Evolutionary conservation across 2,329 filamentous ascomycete species (phyloP).

Genomic region (Phyllosticta citriasiana): DNA sequence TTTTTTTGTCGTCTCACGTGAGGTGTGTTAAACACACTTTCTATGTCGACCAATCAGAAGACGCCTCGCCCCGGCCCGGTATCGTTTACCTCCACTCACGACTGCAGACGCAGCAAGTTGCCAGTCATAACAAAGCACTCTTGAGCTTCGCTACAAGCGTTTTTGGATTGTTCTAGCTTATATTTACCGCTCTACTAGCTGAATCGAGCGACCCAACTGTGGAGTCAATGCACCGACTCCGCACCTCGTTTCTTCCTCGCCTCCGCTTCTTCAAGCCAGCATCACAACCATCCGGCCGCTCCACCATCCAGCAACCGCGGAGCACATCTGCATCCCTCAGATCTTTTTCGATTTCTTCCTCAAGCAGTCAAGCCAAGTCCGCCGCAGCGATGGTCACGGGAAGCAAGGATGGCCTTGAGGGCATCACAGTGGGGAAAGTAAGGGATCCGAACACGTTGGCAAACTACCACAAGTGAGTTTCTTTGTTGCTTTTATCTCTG

Average conservation of each 20-base stretch:
- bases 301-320: slow-evolving; percentile 1
- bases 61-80: background rate
- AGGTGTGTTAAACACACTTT: background rate
- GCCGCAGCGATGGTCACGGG: slow-evolving; percentile 2
- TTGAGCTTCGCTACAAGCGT: background rate
- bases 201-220: background rate
- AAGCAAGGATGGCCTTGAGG: background rate
- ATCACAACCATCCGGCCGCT: background rate
- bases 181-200: background rate
- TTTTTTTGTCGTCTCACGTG: background rate
- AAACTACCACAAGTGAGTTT: slow-evolving; percentile 62
- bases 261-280: background rate
- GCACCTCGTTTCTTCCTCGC: background rate
- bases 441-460: slow-evolving; percentile 84
- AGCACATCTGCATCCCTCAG: background rate
- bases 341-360: background rate
- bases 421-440: slow-evolving; percentile 12
- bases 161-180: background rate
- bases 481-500: background rate
- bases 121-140: background rate
- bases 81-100: background rate
- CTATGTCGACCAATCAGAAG: background rate
- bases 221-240: slow-evolving; percentile 7
- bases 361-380: background rate
- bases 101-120: background rate